Percentiles rank a stretch among this genome's conserved stretches.
phyloP scores from a whole-genome alignment of 805 yeast genomes.

The Saturnispora ahearnii region DNA sequence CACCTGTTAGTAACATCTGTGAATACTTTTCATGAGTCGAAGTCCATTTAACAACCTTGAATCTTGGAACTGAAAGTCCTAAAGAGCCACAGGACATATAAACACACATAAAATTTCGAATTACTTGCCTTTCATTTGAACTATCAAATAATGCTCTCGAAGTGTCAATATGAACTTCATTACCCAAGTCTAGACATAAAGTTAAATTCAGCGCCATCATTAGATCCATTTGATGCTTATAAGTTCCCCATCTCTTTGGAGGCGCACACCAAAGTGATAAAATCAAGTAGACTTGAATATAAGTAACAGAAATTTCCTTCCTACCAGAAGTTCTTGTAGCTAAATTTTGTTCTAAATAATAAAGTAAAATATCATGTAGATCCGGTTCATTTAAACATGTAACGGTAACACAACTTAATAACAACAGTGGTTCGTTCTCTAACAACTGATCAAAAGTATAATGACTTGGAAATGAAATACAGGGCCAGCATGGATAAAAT shows the following conservation, averaged over 20 bases:
- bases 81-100: slow-evolving; percentile 44
- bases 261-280: slow-evolving; percentile 47
- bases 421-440: slow-evolving; percentile 35
- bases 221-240: slow-evolving; percentile 42
- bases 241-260: slow-evolving; percentile 43
- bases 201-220: slow-evolving; percentile 37
- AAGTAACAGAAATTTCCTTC: slow-evolving; percentile 34
- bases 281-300: slow-evolving; percentile 36
- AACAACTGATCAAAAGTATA: slow-evolving; percentile 33
- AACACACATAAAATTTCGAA: slow-evolving; percentile 39
- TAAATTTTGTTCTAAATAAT: slow-evolving; percentile 37
- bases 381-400: slow-evolving; percentile 39
- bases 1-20: slow-evolving; percentile 28
- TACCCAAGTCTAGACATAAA: slow-evolving; percentile 41
- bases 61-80: slow-evolving; percentile 42
- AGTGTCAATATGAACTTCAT: slow-evolving; percentile 24
- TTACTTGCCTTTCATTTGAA: slow-evolving; percentile 28
- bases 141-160: slow-evolving; percentile 21
- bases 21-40: slow-evolving; percentile 34
- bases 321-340: slow-evolving; percentile 37
- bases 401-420: slow-evolving; percentile 36
- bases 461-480: slow-evolving; percentile 32
- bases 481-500: slow-evolving; percentile 41
- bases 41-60: slow-evolving; percentile 42
- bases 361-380: slow-evolving; percentile 33